Evolutionary conservation across 768 basidiomycete species (phyloP), one percentile per base, ranked within the genome.

Genomic region (Coprinellus micaceus): DNA sequence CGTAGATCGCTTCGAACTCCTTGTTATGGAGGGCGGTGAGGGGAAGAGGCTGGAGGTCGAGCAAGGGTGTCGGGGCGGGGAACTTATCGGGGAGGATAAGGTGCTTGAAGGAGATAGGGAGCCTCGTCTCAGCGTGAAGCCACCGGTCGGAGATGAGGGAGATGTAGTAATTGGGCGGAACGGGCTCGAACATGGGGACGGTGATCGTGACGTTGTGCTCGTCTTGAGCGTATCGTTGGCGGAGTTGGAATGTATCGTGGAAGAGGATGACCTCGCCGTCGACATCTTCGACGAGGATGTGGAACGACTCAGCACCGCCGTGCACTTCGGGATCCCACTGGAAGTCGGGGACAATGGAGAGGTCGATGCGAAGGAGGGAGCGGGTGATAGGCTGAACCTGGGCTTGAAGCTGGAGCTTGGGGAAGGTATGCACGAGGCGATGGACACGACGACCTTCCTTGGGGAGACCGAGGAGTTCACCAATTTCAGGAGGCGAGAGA

Each of bases 161-260:
- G 66, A 99, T 94, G 70, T 93, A 98, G 76, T 98, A 98, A 69
- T 98, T 98, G 1, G 97, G 97, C 19, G 97, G 96, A 13, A 97
- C 88, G 0, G 97, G 96, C 65, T 98, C 96, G 64, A 89, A 92
- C 84, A 99, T 96, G 0, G 94, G 94, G 1, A 98, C 92, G 0
- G 92, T 97, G 60, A 99, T 81, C 0, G 94, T 94, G 49, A 99
- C 84, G 61, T 85, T 94, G 72, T 98, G 97, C 63, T 98, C 95
- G 58, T 93, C 90, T 63, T 91, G 90, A 1, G 91, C 89, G 61
- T 95, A 98, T 2, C 88, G 86, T 64, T 97, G 90, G 3, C 92
- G 88, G 26, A 99, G 86, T 49, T 96, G 75, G 75, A 98, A 98
- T 21, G 82, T 82, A 65, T 98, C 96, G 61, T 94, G 91, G 82